Evolutionary conservation across 148 eudicot genomes (phyloP).

Genomic region (Rhododendron mucronatum): DNA sequence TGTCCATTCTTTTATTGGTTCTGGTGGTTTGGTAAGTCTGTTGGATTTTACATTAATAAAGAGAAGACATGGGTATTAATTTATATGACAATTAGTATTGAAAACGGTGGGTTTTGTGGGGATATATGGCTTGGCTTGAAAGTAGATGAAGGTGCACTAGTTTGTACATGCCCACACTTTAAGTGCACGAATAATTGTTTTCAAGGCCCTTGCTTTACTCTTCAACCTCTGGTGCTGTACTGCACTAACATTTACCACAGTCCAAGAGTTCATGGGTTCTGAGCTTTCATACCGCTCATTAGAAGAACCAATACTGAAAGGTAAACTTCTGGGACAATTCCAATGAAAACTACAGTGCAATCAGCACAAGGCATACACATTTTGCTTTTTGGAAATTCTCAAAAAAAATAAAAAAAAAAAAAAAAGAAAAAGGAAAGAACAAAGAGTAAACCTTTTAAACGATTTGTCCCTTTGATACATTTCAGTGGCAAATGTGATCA

Average conservation of each 20-base stretch:
- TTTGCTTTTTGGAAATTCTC: background rate
- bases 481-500: conserved; percentile 7
- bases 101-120: conserved; percentile 38
- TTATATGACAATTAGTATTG: conserved; percentile 49
- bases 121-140: conserved; percentile 78
- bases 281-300: background rate
- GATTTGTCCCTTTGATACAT: background rate
- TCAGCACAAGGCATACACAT: background rate
- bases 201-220: conserved; percentile 90
- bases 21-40: conserved; percentile 19
- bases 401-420: background rate
- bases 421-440: background rate
- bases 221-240: conserved; percentile 19
- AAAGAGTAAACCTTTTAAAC: background rate
- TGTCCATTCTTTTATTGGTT: conserved; percentile 43
- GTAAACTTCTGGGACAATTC: background rate
- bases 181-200: conserved; percentile 65
- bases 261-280: background rate
- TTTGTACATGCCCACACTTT: conserved; percentile 70
- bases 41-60: conserved; percentile 38
- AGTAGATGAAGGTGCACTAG: conserved; percentile 60
- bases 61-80: conserved; percentile 39
- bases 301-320: background rate
- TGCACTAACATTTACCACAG: conserved; percentile 6
- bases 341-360: background rate